Base-by-base conservation (phyloP, 2,329 filamentous ascomycete species). In the Paraphaeosphaeria sporulosa region DNA sequence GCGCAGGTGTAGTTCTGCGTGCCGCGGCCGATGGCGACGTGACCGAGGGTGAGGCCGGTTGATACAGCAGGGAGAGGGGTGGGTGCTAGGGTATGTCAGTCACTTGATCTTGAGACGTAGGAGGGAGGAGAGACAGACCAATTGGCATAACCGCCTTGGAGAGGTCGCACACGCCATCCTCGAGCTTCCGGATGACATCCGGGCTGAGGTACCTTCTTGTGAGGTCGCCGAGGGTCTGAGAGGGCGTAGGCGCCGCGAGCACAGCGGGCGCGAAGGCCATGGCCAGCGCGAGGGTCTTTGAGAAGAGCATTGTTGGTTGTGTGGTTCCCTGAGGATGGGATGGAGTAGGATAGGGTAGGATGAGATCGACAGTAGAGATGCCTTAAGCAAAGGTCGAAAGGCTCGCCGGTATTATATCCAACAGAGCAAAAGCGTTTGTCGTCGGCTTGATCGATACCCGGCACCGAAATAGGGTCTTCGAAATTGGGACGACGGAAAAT, bases 1-100 rank as follows among this genome's bases (percentile, higher is more conserved):
- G 86, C 82, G 83, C 94, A 97, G 54, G 92, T 96, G 83, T 97
- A 98, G 85, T 97, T 97, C 81, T 97, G 89, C 8, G 91, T 95
- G 61, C 94, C 94, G 47, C 92, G 89, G 71, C 94, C 94, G 63
- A 97, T 83, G 73, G 90, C 92, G 57, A 97, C 90, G 78, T 96
- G 92, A 73, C 87, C 85, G 53, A 96, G 83, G 3, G 74, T 81
- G 32, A 92, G 82, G 58, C 89, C 90, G 7, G 81, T 66, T 0
- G 86, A 80, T 15, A 88, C 87, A 8, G 82, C 64, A 15, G 90
- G 88, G 7, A 96, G 84, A 17, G 86, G 80, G 7, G 82, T 82
- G 48, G 87, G 82, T 64, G 83, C 86, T 83, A 76, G 9, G 7
- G 42, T 32, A 36, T 66, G 67, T 76, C 67, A 75, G 68, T 54